A percentile compares a stretch with the other conserved stretches of the same genome.
These are phyloP conservation scores for Cyberlindnera bimundalis DNA, from an alignment of 805 yeast genomes.

Conservation along the genomic window DNA sequence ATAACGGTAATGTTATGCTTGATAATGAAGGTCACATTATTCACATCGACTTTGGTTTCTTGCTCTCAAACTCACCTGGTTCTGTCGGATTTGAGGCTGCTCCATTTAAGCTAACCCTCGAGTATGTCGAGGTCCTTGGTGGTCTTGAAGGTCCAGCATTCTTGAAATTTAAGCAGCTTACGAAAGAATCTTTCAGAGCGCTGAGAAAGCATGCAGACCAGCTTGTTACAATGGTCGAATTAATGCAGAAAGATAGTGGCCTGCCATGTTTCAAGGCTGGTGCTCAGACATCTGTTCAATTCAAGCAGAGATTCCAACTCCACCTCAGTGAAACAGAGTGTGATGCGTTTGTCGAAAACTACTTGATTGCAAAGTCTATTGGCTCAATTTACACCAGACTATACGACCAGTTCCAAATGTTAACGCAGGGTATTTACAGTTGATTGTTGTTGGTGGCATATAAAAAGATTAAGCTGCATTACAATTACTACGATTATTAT, in stretches of 20 bases:
- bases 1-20: constrained; percentile 95
- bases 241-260: constrained; percentile 89
- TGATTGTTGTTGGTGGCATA: constrained; percentile 24
- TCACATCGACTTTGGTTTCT: constrained; percentile 93
- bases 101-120: constrained; percentile 88
- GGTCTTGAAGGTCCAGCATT: constrained; percentile 66
- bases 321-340: constrained; percentile 69
- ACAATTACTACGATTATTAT: not conserved
- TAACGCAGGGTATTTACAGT: constrained; percentile 92
- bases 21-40: constrained; percentile 94
- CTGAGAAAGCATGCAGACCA: constrained; percentile 72
- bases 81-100: constrained; percentile 97
- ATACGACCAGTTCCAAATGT: constrained; percentile 91
- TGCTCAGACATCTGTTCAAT: constrained; percentile 70
- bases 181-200: constrained; percentile 71
- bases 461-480: not conserved
- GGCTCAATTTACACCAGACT: constrained; percentile 88
- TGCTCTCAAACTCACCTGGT: constrained; percentile 93
- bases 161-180: constrained; percentile 53
- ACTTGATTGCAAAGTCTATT: constrained; percentile 72
- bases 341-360: constrained; percentile 73
- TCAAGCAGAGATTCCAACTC: constrained; percentile 79
- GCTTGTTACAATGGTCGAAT: constrained; percentile 77
- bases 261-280: constrained; percentile 93
- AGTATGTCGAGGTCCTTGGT: constrained; percentile 84